A percentile compares a stretch with the other conserved stretches of the same genome.
phyloP scores from a whole-genome alignment of 2,329 filamentous ascomycete genomes.

The Grosmannia penicillata region DNA sequence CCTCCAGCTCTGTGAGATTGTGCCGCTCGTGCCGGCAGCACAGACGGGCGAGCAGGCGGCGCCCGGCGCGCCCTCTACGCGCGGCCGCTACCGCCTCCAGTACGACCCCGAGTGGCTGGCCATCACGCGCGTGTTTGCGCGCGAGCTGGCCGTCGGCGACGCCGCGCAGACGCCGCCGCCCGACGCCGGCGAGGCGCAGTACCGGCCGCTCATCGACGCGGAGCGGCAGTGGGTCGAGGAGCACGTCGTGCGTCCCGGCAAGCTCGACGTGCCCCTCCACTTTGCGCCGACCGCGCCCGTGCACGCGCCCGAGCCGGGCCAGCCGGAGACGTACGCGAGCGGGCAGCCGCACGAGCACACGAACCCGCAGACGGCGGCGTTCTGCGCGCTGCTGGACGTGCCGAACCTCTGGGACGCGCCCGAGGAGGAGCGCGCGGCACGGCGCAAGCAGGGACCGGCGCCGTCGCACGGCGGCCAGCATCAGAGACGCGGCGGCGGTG shows the following conservation, averaged over 20 bases:
- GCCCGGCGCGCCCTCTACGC: no score
- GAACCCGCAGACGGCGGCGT: conserved; percentile 72
- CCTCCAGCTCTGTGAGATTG: conserved; percentile 60
- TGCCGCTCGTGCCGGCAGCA: conserved; percentile 21
- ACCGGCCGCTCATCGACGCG: conserved; percentile 50
- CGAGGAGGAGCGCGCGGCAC: conserved; percentile 51
- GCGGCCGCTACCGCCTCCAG: conserved; percentile 39
- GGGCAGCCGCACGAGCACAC: conserved; percentile 67
- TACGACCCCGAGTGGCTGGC: conserved; percentile 96
- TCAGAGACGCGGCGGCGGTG: conserved; percentile 19
- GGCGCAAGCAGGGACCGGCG: conserved; percentile 43
- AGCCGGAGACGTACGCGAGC: conserved; percentile 30
- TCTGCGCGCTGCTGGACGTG: conserved; percentile 66
- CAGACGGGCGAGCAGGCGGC: no score
- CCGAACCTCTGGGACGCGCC: conserved; percentile 59
- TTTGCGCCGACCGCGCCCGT: conserved; percentile 64
- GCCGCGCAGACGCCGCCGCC: conserved; percentile 30
- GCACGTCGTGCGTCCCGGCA: conserved; percentile 48
- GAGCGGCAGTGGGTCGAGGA: conserved; percentile 71
- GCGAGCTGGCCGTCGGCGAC: conserved; percentile 49
- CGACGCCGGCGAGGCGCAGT: conserved; percentile 54
- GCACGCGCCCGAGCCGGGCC: conserved; percentile 32
- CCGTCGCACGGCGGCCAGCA: conserved; percentile 17
- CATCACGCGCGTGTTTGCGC: conserved; percentile 70
- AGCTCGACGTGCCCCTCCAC: conserved; percentile 59